Evolutionary conservation across 371 early-diverging fungal species (phyloP).

Genomic region (Mortierella sp.): DNA sequence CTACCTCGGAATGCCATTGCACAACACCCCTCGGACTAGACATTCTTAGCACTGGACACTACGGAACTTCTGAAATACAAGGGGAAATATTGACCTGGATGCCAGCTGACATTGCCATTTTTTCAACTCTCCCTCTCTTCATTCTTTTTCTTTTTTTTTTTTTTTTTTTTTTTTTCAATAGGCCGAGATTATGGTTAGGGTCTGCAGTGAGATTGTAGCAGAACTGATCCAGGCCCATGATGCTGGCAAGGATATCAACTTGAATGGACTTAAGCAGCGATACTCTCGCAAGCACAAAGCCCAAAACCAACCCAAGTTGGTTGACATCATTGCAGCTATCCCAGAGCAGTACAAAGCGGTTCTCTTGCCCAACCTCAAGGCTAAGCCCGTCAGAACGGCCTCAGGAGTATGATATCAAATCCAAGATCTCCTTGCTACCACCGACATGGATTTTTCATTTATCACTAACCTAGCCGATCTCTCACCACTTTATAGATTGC

Average conservation of each 20-base stretch:
- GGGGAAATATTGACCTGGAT: background rate
- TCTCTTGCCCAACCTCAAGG: slow-evolving; percentile 91
- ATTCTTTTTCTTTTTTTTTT: background rate
- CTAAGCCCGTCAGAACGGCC: slow-evolving; percentile 99
- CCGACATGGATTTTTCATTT: background rate
- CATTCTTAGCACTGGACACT: background rate
- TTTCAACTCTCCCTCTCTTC: background rate
- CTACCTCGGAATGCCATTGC: background rate
- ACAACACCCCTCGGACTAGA: too few species aligned
- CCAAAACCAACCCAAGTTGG: slow-evolving; percentile 91
- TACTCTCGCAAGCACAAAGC: slow-evolving; percentile 84
- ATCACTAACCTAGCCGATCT: background rate
- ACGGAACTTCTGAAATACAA: background rate
- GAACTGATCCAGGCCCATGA: slow-evolving; percentile 83
- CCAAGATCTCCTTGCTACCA: background rate
- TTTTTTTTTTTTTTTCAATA: slow-evolving; percentile 21
- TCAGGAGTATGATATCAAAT: slow-evolving; percentile 82
- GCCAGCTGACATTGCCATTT: too few species aligned
- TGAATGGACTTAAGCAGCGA: slow-evolving; percentile 86
- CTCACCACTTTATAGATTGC: slow-evolving; percentile 77
- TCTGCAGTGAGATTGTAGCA: slow-evolving; percentile 90
- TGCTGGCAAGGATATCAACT: slow-evolving; percentile 82
- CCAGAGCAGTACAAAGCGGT: slow-evolving; percentile 93
- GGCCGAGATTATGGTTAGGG: slow-evolving; percentile 85
- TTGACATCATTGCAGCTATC: slow-evolving; percentile 99